Evolutionary conservation across 768 basidiomycete species (phyloP).

Genomic region (Hericium rajendrae): DNA sequence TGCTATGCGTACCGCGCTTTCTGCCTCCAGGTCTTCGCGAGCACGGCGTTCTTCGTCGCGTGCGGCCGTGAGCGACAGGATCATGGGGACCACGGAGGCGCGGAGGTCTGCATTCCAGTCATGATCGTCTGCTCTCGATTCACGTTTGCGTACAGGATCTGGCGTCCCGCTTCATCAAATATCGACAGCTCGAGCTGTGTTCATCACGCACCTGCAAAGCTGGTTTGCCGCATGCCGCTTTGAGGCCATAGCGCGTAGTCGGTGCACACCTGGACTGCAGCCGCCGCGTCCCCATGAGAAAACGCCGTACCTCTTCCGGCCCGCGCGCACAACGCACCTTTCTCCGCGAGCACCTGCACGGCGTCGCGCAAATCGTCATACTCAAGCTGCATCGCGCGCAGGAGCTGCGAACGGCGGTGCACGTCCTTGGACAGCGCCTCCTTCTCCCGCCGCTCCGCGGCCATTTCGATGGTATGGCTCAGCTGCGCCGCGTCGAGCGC

Average conservation of each 20-base stretch:
- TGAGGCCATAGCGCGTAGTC: conserved; percentile 14
- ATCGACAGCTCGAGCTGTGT: neutral
- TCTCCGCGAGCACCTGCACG: conserved; percentile 43
- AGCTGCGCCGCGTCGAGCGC: conserved; percentile 35
- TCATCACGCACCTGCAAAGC: neutral
- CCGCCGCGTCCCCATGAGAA: neutral
- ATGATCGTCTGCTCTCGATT: neutral
- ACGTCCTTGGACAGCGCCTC: conserved; percentile 29
- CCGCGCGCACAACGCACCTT: conserved; percentile 33
- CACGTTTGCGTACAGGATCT: conserved; percentile 2
- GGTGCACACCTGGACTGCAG: conserved; percentile 12
- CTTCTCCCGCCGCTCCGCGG: conserved; percentile 23
- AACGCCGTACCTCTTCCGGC: neutral
- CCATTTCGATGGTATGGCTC: conserved; percentile 32
- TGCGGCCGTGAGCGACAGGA: conserved; percentile 31
- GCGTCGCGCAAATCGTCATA: conserved; percentile 45
- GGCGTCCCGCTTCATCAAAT: neutral
- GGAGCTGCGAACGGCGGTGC: conserved; percentile 8
- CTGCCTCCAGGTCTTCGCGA: conserved; percentile 30
- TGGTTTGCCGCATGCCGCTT: conserved; percentile 3
- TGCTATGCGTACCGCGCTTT: conserved; percentile 32
- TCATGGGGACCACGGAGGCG: conserved; percentile 35
- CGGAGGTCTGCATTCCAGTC: conserved; percentile 20
- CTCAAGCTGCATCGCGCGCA: conserved; percentile 34
- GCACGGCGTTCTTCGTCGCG: conserved; percentile 35